Base-by-base conservation (phyloP, 2,329 filamentous ascomycete species). In the Gaeumannomyces sp. region DNA sequence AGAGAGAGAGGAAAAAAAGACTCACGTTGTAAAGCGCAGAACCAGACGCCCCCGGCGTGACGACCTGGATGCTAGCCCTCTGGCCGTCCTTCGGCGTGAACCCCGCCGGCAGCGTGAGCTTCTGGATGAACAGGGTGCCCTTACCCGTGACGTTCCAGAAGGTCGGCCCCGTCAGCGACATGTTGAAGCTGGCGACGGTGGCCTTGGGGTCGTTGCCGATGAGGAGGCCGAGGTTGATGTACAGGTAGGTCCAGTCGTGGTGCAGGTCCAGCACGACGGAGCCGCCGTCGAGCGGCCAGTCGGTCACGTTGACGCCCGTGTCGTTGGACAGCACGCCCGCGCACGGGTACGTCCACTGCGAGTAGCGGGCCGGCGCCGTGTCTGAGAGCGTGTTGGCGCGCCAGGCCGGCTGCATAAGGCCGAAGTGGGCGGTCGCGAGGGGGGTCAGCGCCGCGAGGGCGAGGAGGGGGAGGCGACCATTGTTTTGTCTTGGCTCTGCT, bases 31-130 rank as follows among this genome's bases (percentile, higher is more conserved):
- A 93, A 38, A 93, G 77, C 22, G 89, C 86, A 56, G 80, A 81
- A 27, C 80, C 83, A 4, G 77, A 78, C 28, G 83, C 79, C 33
- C 85, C 86, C 60, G 86, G 79, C 4, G 86, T 88, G 50, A 92
- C 82, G 63, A 93, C 85, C 77, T 92, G 90, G 64, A 93, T 78
- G 38, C 85, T 89, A 19, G 83, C 89, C 61, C 84, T 80, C 68
- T 83, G 81, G 58, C 89, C 90, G 53, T 90, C 85, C 29, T 73
- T 73, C 53, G 88, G 75, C 61, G 79, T 79, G 29, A 85, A 68
- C 7, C 77, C 77, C 25, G 72, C 70, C 7, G 86, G 86, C 4
- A 89, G 75, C 35, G 76, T 73, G 19, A 93, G 76, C 67, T 80
- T 75, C 11, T 86, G 83, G 16, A 92, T 70, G 76, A 90, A 93